These are phyloP conservation scores for Breynia disticha DNA, from an alignment of 441 rosid genomes.

Conservation along the genomic window DNA sequence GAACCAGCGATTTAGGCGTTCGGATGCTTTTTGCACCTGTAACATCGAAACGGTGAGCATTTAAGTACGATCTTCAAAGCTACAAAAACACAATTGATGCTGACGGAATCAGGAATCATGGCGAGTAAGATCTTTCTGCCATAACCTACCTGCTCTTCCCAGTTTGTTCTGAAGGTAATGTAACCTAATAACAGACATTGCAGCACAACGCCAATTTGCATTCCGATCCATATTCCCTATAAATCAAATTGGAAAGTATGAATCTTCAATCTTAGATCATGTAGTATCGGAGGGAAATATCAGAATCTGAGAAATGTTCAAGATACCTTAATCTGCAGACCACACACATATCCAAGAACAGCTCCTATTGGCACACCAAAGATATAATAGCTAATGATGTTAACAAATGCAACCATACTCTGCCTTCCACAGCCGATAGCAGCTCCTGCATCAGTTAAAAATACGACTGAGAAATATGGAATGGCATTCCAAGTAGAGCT, in stretches of 20 bases:
- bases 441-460: slow-evolving; percentile 21
- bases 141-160: neutral
- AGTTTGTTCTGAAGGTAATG: neutral
- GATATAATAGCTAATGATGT: slow-evolving; percentile 28
- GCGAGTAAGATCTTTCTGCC: neutral
- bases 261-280: neutral
- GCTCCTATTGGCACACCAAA: slow-evolving; percentile 37
- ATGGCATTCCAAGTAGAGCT: too few species aligned
- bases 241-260: neutral
- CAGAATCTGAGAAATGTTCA: neutral
- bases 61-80: neutral
- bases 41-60: neutral
- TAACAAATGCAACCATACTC: slow-evolving; percentile 32
- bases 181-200: neutral
- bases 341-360: slow-evolving; percentile 24
- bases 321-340: slow-evolving; percentile 19
- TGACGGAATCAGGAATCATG: too few species aligned
- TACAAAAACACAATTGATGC: neutral
- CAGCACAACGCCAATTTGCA: neutral
- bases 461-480: too few species aligned
- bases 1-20: neutral
- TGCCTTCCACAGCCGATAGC: slow-evolving; percentile 40
- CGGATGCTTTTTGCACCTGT: neutral
- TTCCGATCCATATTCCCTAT: neutral
- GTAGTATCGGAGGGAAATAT: neutral